A percentile compares a stretch with the other conserved stretches of the same genome.
Evolutionary conservation across 352 stramenopile species (phyloP).

Genomic region (Salisapilia sapeloensis): DNA sequence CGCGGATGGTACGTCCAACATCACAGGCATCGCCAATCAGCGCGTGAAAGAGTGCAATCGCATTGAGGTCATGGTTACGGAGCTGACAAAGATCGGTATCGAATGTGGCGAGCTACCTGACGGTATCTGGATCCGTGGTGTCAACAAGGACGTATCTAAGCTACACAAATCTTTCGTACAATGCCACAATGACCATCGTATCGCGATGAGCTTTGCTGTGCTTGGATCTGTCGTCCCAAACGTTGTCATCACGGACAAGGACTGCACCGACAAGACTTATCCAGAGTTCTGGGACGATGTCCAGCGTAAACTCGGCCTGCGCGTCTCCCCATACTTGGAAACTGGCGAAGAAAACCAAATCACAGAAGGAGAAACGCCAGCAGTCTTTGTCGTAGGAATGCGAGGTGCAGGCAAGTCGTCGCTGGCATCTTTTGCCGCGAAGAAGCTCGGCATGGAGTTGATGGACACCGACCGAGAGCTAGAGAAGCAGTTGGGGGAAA

Average conservation of each 20-base stretch:
- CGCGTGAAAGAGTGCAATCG: slow-evolving; percentile 97
- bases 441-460: slow-evolving; percentile 26
- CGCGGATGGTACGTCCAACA: slow-evolving; percentile 89
- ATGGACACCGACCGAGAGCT: slow-evolving; percentile 71
- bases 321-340: slow-evolving; percentile 20
- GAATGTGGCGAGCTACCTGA: slow-evolving; percentile 53
- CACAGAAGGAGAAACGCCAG: slow-evolving; percentile 7
- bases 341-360: slow-evolving; percentile 7
- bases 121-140: slow-evolving; percentile 65
- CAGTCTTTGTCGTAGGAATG: slow-evolving; percentile 78
- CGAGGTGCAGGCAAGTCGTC: slow-evolving; percentile 76
- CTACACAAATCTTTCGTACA: slow-evolving; percentile 45
- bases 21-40: slow-evolving; percentile 97
- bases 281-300: slow-evolving; percentile 90
- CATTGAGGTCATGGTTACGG: slow-evolving; percentile 95
- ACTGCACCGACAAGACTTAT: slow-evolving; percentile 97
- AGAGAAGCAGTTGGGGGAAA: slow-evolving; percentile 38
- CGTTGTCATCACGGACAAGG: slow-evolving; percentile 93
- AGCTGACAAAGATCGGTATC: slow-evolving; percentile 90
- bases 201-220: slow-evolving; percentile 96
- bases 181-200: slow-evolving; percentile 96
- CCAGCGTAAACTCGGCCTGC: slow-evolving; percentile 35
- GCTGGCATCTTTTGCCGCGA: slow-evolving; percentile 30
- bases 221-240: slow-evolving; percentile 82
- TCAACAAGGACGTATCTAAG: slow-evolving; percentile 20